These are phyloP conservation scores for Penstemon eatonii DNA, from an alignment of 257 asterid species.

Conservation along the genomic window DNA sequence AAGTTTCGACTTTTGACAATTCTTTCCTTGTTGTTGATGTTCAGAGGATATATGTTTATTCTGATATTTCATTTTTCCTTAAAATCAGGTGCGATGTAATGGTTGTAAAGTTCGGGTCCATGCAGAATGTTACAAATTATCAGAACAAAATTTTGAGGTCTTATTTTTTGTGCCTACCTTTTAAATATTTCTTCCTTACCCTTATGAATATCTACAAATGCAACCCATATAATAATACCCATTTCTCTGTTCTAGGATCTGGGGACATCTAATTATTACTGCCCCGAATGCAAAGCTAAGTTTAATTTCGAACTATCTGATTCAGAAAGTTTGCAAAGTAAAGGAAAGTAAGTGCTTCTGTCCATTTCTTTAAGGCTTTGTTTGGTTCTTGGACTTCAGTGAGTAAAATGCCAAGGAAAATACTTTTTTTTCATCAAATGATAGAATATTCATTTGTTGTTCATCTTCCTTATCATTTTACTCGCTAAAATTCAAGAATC, in stretches of 20 bases:
- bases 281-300: slow-evolving; percentile 99
- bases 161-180: slow-evolving; percentile 20
- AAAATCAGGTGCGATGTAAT: slow-evolving; percentile 73
- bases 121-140: slow-evolving; percentile 87
- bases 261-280: slow-evolving; percentile 66
- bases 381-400: too few relatives aligned
- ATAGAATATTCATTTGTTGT: too few relatives aligned
- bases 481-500: too few relatives aligned
- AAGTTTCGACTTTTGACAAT: slow-evolving; percentile 14
- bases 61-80: slow-evolving; percentile 13
- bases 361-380: slow-evolving; percentile 5
- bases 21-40: slow-evolving; percentile 13
- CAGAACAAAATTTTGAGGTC: slow-evolving; percentile 62
- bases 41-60: slow-evolving; percentile 17
- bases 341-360: slow-evolving; percentile 59
- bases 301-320: slow-evolving; percentile 94
- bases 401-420: too few relatives aligned
- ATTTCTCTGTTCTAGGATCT: slow-evolving; percentile 55
- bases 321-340: slow-evolving; percentile 62
- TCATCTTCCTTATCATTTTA: too few relatives aligned
- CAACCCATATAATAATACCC: slow-evolving; percentile 14
- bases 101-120: slow-evolving; percentile 99
- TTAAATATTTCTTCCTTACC: slow-evolving; percentile 21
- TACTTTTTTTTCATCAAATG: too few relatives aligned
- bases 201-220: slow-evolving; percentile 22